Evolutionary conservation across 2,329 filamentous ascomycete genomes (phyloP).

Genomic region (Fonsecaea nubica): DNA sequence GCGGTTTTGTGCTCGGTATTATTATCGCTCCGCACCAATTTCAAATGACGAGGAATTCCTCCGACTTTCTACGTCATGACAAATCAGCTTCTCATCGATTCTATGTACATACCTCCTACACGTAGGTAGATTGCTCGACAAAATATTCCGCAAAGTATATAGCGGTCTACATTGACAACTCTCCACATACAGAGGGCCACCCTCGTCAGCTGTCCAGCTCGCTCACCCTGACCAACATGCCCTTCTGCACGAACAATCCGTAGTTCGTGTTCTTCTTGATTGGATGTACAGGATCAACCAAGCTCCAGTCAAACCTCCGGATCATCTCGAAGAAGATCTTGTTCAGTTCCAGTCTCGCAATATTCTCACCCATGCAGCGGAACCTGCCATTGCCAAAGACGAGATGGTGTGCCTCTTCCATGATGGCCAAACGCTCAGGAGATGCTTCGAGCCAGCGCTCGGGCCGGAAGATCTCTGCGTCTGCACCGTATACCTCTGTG

Average conservation of each 20-base stretch:
- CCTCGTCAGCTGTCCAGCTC: conserved; percentile 13
- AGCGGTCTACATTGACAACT: background rate
- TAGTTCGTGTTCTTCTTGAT: conserved; percentile 27
- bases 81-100: no score
- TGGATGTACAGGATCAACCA: conserved; percentile 17
- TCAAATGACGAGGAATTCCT: no score
- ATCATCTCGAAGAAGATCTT: conserved; percentile 40
- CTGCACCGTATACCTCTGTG: conserved; percentile 14
- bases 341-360: conserved; percentile 19
- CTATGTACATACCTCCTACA: no score
- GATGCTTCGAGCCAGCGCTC: conserved; percentile 20
- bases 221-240: conserved; percentile 29
- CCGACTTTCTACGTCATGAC: no score
- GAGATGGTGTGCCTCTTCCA: conserved; percentile 24
- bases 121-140: background rate
- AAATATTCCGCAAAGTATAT: background rate
- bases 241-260: conserved; percentile 33
- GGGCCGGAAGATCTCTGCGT: conserved; percentile 16
- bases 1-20: no score
- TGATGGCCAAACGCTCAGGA: conserved; percentile 10
- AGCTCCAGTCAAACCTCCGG: conserved; percentile 35
- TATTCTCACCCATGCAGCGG: conserved; percentile 18
- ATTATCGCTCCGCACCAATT: background rate
- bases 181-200: background rate
- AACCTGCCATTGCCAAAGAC: conserved; percentile 19